These are phyloP conservation scores for Purpureocillium takamizusanense DNA, from an alignment of 2,329 filamentous ascomycete species.

Conservation along the genomic window DNA sequence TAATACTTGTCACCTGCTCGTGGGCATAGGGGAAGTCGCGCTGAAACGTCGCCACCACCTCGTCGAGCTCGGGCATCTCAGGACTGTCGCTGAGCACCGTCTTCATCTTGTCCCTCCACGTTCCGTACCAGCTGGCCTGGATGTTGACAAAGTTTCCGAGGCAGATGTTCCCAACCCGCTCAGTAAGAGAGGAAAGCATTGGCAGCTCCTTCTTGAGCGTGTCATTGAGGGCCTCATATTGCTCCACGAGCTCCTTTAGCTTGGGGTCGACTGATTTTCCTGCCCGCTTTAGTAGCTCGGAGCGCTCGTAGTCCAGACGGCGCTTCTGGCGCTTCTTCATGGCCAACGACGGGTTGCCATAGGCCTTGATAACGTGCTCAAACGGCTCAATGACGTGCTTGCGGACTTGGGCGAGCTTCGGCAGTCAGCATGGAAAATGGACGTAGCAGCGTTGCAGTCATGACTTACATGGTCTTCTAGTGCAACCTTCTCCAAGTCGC, in stretches of 20 bases:
- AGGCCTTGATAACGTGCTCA: slow-evolving; percentile 66
- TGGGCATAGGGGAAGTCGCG: slow-evolving; percentile 72
- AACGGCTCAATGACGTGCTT: slow-evolving; percentile 82
- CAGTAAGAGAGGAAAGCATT: slow-evolving; percentile 70
- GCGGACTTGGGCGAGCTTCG: slow-evolving; percentile 55
- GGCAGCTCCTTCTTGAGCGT: slow-evolving; percentile 89
- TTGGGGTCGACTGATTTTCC: slow-evolving; percentile 86
- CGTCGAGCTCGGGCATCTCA: slow-evolving; percentile 56
- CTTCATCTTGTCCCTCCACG: slow-evolving; percentile 77
- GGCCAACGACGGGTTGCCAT: slow-evolving; percentile 74
- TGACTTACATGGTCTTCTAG: slow-evolving; percentile 72
- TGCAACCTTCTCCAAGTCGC: slow-evolving; percentile 74
- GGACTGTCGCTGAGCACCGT: slow-evolving; percentile 57
- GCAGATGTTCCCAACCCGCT: slow-evolving; percentile 74
- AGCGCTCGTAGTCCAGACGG: slow-evolving; percentile 80
- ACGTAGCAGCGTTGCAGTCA: not conserved
- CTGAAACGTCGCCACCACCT: slow-evolving; percentile 70
- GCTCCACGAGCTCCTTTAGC: slow-evolving; percentile 72
- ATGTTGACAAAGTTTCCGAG: slow-evolving; percentile 77
- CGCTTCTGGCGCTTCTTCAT: slow-evolving; percentile 94
- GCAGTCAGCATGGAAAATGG: slow-evolving; percentile 1
- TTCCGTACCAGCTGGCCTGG: slow-evolving; percentile 72
- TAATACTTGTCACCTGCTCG: slow-evolving; percentile 59
- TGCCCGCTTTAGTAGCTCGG: slow-evolving; percentile 64
- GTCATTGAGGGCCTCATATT: slow-evolving; percentile 86